Conservation (phyloP, 345 rosid species). For the Jatropha curcas region DNA sequence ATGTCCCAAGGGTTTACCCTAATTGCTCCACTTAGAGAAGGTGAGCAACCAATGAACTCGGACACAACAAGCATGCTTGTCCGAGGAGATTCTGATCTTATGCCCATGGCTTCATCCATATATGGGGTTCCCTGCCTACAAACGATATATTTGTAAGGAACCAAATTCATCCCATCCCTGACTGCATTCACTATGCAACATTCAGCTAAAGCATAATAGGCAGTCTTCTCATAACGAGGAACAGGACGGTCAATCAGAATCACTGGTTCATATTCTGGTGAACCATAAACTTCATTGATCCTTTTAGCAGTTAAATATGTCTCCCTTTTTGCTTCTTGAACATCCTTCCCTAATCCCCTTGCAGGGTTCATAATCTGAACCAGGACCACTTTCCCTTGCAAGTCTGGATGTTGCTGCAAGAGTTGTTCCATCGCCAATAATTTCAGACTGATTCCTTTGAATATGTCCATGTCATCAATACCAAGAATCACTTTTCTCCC, state of each 20-base stretch:
- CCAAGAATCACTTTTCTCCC: slow-evolving; percentile 74
- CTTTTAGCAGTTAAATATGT: slow-evolving; percentile 57
- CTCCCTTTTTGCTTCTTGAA: slow-evolving; percentile 71
- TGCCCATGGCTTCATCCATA: slow-evolving; percentile 59
- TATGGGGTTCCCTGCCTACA: slow-evolving; percentile 71
- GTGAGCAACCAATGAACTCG: slow-evolving; percentile 82
- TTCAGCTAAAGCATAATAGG: slow-evolving; percentile 76
- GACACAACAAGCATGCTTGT: slow-evolving; percentile 85
- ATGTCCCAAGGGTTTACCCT: slow-evolving; percentile 86
- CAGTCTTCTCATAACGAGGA: slow-evolving; percentile 75
- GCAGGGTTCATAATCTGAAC: slow-evolving; percentile 85
- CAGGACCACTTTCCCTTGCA: slow-evolving; percentile 67
- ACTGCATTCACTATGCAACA: slow-evolving; percentile 83
- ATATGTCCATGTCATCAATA: slow-evolving; percentile 84
- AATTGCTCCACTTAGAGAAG: slow-evolving; percentile 79
- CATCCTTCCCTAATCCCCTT: slow-evolving; percentile 68
- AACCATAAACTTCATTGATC: slow-evolving; percentile 64
- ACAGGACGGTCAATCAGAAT: slow-evolving; percentile 67
- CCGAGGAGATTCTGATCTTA: slow-evolving; percentile 40
- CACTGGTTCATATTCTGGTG: slow-evolving; percentile 59
- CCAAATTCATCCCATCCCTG: slow-evolving; percentile 87
- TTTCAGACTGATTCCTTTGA: slow-evolving; percentile 77
- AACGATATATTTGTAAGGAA: slow-evolving; percentile 70
- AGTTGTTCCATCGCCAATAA: slow-evolving; percentile 69
- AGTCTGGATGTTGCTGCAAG: slow-evolving; percentile 49